Conservation (phyloP, 345 rosid genomes). For the Anacardium occidentale region DNA sequence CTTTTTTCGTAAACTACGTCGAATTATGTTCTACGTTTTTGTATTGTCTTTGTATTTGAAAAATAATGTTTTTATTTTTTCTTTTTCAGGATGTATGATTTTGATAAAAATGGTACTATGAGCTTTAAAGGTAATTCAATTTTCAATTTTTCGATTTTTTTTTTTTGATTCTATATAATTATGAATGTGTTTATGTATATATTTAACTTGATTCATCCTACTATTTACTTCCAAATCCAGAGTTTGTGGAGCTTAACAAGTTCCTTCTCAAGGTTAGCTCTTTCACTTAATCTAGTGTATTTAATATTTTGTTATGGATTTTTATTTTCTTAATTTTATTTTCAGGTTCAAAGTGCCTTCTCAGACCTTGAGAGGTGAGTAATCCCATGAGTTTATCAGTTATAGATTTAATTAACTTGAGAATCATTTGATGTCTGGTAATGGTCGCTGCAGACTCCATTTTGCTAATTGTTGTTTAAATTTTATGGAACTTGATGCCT, state of each 20-base stretch:
- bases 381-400: background rate
- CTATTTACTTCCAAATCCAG: conserved; percentile 27
- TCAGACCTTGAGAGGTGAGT: conserved; percentile 72
- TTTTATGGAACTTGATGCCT: background rate
- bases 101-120: conserved; percentile 68
- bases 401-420: background rate
- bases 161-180: background rate
- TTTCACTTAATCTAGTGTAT: background rate
- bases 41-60: background rate
- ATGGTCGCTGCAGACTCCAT: background rate
- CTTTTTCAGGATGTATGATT: conserved; percentile 62
- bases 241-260: conserved; percentile 63
- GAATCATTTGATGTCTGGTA: background rate
- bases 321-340: background rate
- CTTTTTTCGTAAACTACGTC: background rate
- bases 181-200: no score
- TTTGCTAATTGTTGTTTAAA: background rate
- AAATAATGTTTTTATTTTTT: background rate
- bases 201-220: background rate
- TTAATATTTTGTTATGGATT: background rate
- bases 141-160: background rate
- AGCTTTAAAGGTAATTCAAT: conserved; percentile 49
- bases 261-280: conserved; percentile 59
- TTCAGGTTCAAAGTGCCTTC: conserved; percentile 66
- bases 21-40: background rate